These are phyloP conservation scores for Cercospora zeina DNA, from an alignment of 2,329 filamentous ascomycete species.

Conservation along the genomic window DNA sequence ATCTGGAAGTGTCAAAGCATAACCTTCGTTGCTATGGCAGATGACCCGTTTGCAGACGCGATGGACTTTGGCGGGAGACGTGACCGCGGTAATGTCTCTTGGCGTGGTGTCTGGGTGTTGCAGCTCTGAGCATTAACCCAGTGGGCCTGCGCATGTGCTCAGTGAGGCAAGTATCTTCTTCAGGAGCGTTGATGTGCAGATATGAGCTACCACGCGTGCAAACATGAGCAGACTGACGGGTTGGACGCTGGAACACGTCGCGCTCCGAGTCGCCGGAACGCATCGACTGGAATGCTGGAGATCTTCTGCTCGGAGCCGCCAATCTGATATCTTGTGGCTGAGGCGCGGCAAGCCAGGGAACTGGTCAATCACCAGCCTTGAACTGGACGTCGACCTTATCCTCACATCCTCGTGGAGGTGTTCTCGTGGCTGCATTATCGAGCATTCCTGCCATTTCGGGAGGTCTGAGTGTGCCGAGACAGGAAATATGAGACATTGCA, in stretches of 20 bases:
- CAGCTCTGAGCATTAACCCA: neutral
- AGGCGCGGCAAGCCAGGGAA: neutral
- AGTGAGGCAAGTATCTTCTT: neutral
- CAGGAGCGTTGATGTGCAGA: neutral
- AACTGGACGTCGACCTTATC: too few relatives aligned
- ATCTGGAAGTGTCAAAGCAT: slow-evolving; percentile 11
- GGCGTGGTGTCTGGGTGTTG: neutral
- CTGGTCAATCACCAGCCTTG: neutral
- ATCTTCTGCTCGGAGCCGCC: neutral
- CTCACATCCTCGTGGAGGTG: neutral
- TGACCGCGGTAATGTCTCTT: neutral
- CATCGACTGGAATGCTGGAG: neutral
- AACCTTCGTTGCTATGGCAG: slow-evolving; percentile 18
- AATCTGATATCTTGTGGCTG: neutral
- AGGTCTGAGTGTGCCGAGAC: neutral
- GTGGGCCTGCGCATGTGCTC: neutral
- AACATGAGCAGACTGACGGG: neutral
- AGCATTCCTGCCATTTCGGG: neutral
- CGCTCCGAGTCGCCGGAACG: neutral
- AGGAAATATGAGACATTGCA: neutral
- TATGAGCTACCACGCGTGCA: neutral
- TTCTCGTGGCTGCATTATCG: neutral
- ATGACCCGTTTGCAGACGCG: slow-evolving; percentile 7
- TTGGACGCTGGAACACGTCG: neutral
- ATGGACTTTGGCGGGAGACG: neutral